Conservation (phyloP, 352 stramenopile species). For the Globisporangium paddicum region DNA sequence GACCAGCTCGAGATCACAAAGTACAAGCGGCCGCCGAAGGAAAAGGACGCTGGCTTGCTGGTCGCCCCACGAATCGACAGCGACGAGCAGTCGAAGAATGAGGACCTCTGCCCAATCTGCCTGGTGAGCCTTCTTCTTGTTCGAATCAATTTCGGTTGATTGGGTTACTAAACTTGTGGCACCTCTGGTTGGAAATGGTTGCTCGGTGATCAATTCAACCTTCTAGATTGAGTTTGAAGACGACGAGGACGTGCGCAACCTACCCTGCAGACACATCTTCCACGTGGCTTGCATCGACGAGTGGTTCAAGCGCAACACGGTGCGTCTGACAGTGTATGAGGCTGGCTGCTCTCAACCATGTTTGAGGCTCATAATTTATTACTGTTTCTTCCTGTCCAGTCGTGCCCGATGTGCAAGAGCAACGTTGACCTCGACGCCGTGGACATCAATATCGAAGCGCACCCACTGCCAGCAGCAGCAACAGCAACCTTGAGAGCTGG, state of each 20-base stretch:
- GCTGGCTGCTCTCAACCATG: not conserved
- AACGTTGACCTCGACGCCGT: constrained; percentile 59
- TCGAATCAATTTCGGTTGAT: not conserved
- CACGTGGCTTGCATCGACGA: constrained; percentile 87
- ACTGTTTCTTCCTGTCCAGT: constrained; percentile 22
- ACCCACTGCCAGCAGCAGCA: not conserved
- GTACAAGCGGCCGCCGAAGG: constrained; percentile 32
- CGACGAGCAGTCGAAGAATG: constrained; percentile 20
- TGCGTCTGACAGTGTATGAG: constrained; percentile 21
- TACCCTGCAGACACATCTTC: constrained; percentile 88
- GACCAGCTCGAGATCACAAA: constrained; percentile 61
- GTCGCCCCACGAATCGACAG: not conserved
- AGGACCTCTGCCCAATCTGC: constrained; percentile 72
- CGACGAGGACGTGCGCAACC: constrained; percentile 63
- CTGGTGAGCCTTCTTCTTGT: constrained; percentile 29
- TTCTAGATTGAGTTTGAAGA: constrained; percentile 71
- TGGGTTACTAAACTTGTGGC: no score
- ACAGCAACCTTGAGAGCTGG: constrained; percentile 15
- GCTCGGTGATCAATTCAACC: not conserved
- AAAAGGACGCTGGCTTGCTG: not conserved
- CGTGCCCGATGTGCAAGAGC: constrained; percentile 82
- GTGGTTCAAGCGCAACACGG: constrained; percentile 86
- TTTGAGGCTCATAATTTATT: not conserved
- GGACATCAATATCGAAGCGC: constrained; percentile 33
- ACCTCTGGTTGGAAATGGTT: not conserved